A percentile compares a stretch with the other conserved stretches of the same genome.
These are phyloP conservation scores for Wickerhamomyces bovis DNA, from an alignment of 805 yeast species.

Conservation along the genomic window DNA sequence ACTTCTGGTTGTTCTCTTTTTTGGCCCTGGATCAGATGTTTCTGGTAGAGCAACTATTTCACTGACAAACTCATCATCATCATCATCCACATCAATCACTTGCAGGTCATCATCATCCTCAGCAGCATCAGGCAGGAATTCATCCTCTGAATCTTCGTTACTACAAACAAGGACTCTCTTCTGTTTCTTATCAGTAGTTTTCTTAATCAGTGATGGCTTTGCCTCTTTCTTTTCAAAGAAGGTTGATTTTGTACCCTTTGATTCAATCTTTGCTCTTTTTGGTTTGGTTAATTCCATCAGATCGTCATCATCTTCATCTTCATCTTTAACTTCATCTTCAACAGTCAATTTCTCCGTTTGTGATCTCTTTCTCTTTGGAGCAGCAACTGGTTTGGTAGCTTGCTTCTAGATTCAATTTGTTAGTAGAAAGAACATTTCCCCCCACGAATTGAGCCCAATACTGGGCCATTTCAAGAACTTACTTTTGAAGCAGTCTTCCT, in stretches of 20 bases:
- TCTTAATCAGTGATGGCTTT: conserved; percentile 1
- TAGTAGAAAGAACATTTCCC: not conserved
- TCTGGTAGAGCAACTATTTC: conserved; percentile 5
- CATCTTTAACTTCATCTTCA: conserved; percentile 27
- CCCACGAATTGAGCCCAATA: not conserved
- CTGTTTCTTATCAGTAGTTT: not conserved
- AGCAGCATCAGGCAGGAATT: not conserved
- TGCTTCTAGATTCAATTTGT: not conserved
- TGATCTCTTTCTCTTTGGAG: conserved; percentile 2
- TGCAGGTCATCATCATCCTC: not conserved
- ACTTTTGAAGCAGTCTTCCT: conserved; percentile 12
- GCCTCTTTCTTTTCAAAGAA: conserved; percentile 3
- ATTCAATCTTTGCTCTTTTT: conserved; percentile 6
- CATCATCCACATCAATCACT: not conserved
- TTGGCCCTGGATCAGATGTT: not conserved
- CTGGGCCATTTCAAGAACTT: not conserved
- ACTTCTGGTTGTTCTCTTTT: conserved; percentile 1
- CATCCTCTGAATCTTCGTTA: conserved; percentile 12
- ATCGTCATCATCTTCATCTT: conserved; percentile 24
- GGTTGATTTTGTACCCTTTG: conserved; percentile 3
- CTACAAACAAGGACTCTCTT: not conserved
- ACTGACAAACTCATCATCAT: conserved; percentile 7
- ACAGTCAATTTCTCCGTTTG: conserved; percentile 13
- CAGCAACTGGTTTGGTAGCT: conserved; percentile 1
- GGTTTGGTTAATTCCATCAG: conserved; percentile 5